Evolutionary conservation across 192 early-diverging fungal genomes (phyloP).

Genomic region (Backusella liffmaniae): DNA sequence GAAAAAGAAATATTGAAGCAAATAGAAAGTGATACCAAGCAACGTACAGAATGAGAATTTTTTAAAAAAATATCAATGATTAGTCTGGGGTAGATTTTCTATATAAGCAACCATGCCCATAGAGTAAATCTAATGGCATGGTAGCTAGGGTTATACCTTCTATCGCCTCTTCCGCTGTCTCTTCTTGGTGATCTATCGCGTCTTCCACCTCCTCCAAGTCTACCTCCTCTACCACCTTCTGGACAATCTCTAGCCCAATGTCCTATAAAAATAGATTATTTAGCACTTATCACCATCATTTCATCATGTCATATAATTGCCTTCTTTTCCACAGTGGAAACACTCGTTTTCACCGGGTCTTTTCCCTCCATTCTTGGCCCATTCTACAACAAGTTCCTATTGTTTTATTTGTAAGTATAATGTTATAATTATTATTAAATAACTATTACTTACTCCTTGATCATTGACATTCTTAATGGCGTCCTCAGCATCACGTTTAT

Average conservation of each 20-base stretch:
- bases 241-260: conserved; percentile 52
- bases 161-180: conserved; percentile 13
- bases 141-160: conserved; percentile 22
- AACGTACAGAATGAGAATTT: not conserved
- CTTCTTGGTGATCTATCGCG: conserved; percentile 18
- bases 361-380: conserved; percentile 56
- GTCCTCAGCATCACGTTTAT: conserved; percentile 49
- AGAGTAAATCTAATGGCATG: no score
- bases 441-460: conserved; percentile 36
- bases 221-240: conserved; percentile 16
- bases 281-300: not conserved
- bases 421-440: not conserved
- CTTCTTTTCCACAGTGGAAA: conserved; percentile 39
- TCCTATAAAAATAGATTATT: conserved; percentile 29
- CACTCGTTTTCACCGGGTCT: conserved; percentile 49
- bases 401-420: not conserved
- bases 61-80: not conserved
- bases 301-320: not conserved
- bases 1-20: no score
- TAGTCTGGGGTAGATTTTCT: no score
- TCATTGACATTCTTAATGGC: conserved; percentile 45
- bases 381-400: conserved; percentile 49
- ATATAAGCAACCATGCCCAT: no score
- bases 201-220: conserved; percentile 12
- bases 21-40: no score